A percentile compares a stretch with the other conserved stretches of the same genome.
Conservation (phyloP, 1,284 basidiomycete species). For the Boletus semigastroideus region DNA sequence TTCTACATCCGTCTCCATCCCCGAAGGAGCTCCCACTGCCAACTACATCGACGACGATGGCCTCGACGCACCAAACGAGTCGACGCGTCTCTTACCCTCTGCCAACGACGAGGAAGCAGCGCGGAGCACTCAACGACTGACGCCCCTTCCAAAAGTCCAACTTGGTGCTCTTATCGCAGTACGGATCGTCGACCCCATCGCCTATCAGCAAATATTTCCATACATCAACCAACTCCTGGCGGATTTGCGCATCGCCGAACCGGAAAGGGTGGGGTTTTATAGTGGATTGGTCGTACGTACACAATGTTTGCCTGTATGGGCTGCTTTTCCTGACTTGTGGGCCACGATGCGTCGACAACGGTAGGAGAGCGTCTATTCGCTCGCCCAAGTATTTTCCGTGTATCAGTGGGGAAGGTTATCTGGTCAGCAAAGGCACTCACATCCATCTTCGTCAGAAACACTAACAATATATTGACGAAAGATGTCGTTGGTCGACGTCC, state of each 20-base stretch:
- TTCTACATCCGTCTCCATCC: background rate
- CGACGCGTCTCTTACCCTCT: constrained; percentile 11
- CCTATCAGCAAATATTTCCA: constrained; percentile 56
- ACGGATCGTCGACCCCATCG: constrained; percentile 59
- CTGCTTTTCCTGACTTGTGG: background rate
- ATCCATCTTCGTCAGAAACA: background rate
- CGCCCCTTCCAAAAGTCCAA: constrained; percentile 22
- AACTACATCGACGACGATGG: background rate
- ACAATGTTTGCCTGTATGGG: background rate
- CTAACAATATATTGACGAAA: background rate
- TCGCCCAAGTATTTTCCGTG: constrained; percentile 59
- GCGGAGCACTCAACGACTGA: background rate
- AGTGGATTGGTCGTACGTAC: constrained; percentile 53
- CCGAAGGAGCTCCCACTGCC: no score
- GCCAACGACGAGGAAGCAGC: constrained; percentile 6
- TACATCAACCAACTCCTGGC: constrained; percentile 53
- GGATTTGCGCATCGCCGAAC: constrained; percentile 52
- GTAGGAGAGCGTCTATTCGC: constrained; percentile 60
- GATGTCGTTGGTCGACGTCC: constrained; percentile 60
- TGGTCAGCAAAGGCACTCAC: constrained; percentile 33
- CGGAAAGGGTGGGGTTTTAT: constrained; percentile 61
- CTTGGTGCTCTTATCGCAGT: constrained; percentile 30
- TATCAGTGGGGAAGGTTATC: constrained; percentile 62
- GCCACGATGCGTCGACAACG: background rate
- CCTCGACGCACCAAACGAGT: constrained; percentile 1